Base-by-base conservation (phyloP, 495 filamentous ascomycete species). In the Neurospora sp. region DNA sequence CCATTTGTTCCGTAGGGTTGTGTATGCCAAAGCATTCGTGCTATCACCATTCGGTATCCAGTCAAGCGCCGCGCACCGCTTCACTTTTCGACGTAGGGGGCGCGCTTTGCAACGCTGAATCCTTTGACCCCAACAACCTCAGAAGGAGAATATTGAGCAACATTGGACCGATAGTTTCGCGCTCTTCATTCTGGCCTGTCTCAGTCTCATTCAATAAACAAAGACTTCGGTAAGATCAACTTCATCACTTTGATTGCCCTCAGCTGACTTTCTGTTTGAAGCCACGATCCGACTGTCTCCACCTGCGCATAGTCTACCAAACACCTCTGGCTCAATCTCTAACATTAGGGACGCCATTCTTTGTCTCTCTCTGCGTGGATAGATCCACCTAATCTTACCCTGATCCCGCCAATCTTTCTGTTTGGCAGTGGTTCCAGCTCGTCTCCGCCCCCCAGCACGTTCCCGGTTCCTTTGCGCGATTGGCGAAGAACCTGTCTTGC, bases 231-330 rank as follows among this genome's bases (percentile, higher is more conserved):
- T 65, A 65, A 65, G 53, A 65, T 65, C 53, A 65, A 65, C 53
- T 65, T 65, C 53, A 65, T 65, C 53, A 65, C 27, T 35, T 65
- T 70, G 69, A 70, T 65, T 61, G 38, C 53, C 37, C 2, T 69
- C 69, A 80, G 73, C 74, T 78, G 71, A 75, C 71, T 70, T 20
- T 74, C 42, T 70, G 72, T 75, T 79, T 78, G 73, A 74, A 61
- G 74, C 72, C 69, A 61, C 45, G 69, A 74, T 72, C 68, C 39
- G 61, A 39, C 69, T 35, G 76, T 78, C 44, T 75, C 78, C 78
- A 80, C 73, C 31, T 68, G 35, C 40, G 9, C 18, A 72, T 39
- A 72, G 48, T 39, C 72, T 41, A 69, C 44, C 71, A 74, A 78
- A 75, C 76, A 71, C 73, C 48, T 48, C 45, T 68, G 70, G 61